Evolutionary conservation across 768 basidiomycete genomes (phyloP).

Genomic region (Naganishia vaughanmartiniae): DNA sequence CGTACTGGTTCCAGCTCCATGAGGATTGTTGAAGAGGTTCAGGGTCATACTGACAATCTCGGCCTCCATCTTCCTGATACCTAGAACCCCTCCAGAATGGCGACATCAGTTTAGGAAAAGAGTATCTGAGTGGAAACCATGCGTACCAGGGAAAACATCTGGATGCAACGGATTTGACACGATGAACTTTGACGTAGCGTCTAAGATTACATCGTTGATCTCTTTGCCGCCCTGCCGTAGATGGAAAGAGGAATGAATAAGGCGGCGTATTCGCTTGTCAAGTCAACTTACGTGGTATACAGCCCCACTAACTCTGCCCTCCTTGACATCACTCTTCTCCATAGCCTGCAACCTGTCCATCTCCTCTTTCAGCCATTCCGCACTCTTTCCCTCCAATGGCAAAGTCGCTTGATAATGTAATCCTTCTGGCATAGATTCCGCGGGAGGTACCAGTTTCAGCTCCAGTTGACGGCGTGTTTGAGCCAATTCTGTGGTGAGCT

Average conservation of each 20-base stretch:
- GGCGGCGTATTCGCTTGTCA: neutral
- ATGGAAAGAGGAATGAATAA: neutral
- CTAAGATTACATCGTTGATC: constrained; percentile 70
- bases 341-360: constrained; percentile 43
- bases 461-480: constrained; percentile 37
- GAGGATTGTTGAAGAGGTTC: constrained; percentile 75
- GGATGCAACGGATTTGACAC: constrained; percentile 90
- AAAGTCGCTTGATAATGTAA: constrained; percentile 35
- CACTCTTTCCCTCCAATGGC: constrained; percentile 41
- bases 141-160: constrained; percentile 71
- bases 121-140: constrained; percentile 11
- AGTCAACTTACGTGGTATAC: constrained; percentile 49
- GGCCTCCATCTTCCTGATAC: constrained; percentile 93
- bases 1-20: constrained; percentile 74
- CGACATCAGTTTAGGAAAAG: neutral
- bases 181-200: constrained; percentile 76
- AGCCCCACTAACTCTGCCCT: constrained; percentile 47
- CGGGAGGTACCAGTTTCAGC: constrained; percentile 40
- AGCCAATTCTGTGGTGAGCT: constrained; percentile 42
- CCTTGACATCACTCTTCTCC: constrained; percentile 44
- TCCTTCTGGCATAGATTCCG: constrained; percentile 37
- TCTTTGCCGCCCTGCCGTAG: constrained; percentile 66
- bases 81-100: constrained; percentile 39
- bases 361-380: constrained; percentile 46
- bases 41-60: constrained; percentile 87